phyloP scores from a whole-genome alignment of 208 protist genomes.

The Leptomonas pyrrhocoris region DNA sequence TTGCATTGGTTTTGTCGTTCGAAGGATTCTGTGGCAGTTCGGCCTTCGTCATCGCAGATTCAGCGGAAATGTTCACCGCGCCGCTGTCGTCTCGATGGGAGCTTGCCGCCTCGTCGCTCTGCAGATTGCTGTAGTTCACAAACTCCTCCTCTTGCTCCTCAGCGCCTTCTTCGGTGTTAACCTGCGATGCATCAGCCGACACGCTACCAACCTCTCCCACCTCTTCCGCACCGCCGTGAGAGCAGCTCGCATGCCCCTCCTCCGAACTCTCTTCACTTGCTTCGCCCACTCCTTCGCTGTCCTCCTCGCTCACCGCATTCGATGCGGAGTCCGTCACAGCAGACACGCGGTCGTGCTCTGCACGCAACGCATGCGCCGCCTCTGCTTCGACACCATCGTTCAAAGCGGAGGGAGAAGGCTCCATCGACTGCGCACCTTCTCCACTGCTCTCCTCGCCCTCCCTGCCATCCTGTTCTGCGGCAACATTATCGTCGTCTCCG shows the following conservation, averaged over 20 bases:
- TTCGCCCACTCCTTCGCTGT: no score
- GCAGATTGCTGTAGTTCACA: slow-evolving; percentile 27
- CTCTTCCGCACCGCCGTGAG: no score
- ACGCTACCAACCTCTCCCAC: neutral
- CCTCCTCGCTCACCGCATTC: no score
- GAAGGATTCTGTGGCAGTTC: no score
- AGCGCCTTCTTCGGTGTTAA: neutral
- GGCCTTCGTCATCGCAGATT: neutral
- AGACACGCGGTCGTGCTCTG: no score
- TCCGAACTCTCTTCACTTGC: no score
- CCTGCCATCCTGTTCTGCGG: neutral
- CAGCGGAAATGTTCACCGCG: neutral
- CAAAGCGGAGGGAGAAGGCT: no score
- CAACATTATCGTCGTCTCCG: neutral
- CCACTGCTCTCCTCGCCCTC: neutral
- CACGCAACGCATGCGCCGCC: no score
- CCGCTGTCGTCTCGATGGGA: neutral
- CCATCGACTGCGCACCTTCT: no score
- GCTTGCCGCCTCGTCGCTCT: neutral
- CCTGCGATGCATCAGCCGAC: neutral
- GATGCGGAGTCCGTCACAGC: no score
- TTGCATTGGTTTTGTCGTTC: neutral
- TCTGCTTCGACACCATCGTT: no score
- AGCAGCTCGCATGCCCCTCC: no score
- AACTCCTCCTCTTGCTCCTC: slow-evolving; percentile 18